Conservation (phyloP, 176 grass and related monocot genomes). For the Saccharum officinarum region DNA sequence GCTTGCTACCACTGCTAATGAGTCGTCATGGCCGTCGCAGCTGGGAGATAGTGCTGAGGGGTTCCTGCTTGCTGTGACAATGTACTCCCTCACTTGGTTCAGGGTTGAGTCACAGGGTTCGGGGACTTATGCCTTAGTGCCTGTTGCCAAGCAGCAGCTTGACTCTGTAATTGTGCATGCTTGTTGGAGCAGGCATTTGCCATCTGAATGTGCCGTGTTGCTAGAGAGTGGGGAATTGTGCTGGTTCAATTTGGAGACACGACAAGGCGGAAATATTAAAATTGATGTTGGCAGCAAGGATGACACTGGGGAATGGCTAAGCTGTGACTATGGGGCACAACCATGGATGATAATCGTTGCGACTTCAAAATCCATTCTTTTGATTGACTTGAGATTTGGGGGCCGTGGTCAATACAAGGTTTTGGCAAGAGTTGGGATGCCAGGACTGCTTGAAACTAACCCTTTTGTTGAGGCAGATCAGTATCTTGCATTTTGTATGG, state of each 20-base stretch:
- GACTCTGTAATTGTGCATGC: constrained; percentile 53
- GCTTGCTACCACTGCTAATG: constrained; percentile 28
- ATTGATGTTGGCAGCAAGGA: constrained; percentile 36
- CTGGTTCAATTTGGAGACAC: constrained; percentile 65
- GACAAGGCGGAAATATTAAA: constrained; percentile 47
- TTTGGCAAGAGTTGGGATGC: constrained; percentile 48
- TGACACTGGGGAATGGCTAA: constrained; percentile 54
- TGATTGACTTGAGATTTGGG: constrained; percentile 70
- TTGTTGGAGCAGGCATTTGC: constrained; percentile 76
- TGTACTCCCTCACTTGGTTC: constrained; percentile 85
- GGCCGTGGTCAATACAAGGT: constrained; percentile 32
- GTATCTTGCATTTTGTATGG: constrained; percentile 81
- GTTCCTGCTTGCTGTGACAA: constrained; percentile 65
- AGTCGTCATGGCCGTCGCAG: constrained; percentile 23
- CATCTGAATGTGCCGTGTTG: constrained; percentile 51
- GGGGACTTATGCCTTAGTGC: constrained; percentile 33
- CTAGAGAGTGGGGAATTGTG: constrained; percentile 69
- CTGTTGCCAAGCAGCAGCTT: constrained; percentile 55
- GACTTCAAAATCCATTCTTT: constrained; percentile 46
- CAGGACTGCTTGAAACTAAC: constrained; percentile 46
- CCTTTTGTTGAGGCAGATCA: constrained; percentile 41
- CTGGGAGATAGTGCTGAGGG: constrained; percentile 37
- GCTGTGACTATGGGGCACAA: constrained; percentile 71
- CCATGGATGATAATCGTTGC: constrained; percentile 69
- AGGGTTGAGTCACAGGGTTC: constrained; percentile 41